Evolutionary conservation across 192 early-diverging fungal genomes (phyloP), one percentile per base, ranked within the genome.

Genomic region (Cladochytrium replicatum): DNA sequence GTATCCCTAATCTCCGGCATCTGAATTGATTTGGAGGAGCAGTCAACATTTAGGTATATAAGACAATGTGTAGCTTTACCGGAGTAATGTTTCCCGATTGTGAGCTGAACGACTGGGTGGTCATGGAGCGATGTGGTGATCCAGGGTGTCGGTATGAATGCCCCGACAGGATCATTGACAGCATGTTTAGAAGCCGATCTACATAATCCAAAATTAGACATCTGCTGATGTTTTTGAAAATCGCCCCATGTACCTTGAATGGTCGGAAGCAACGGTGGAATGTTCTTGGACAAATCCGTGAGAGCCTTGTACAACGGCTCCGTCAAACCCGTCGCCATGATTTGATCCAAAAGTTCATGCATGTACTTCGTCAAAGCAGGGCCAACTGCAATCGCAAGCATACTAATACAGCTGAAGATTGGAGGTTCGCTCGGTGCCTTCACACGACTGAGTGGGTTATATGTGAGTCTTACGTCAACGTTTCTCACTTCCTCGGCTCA

Each of bases 241-340:
- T n/a, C n/a, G n/a, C n/a, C n/a, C n/a, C n/a, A 25, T 1, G 40
- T 60, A 82, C 79, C 82, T 74, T 89, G 89, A 48, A 91, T 83
- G 6, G 77, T 78, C n/a, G 72, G 62, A 26, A 81, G 46, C 43
- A 92, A 60, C 23, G 86, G 84, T 41, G 78, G 77, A 44, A 90
- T 84, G 63, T 78, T 76, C 48, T 63, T 66, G 44, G 79, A 81
- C 21, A 92, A 62, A 15, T 86, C 70, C 23, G 56, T 62, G 47
- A 92, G 60, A 11, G 87, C 75, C 29, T 80, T 66, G 26, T 50
- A 51, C 1, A 58, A 23, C 68, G 74, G 56, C 41, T 83, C 72
- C 49, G 72, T 88, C 29, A 91, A 60, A 19, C 89, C 89, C 17
- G 76, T 76, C 4, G 80, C 78, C 48, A 93, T 89, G 80, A 93